Evolutionary conservation across 805 yeast species (phyloP), one percentile per base, ranked within the genome.

Genomic region (Starmerella roubikii): DNA sequence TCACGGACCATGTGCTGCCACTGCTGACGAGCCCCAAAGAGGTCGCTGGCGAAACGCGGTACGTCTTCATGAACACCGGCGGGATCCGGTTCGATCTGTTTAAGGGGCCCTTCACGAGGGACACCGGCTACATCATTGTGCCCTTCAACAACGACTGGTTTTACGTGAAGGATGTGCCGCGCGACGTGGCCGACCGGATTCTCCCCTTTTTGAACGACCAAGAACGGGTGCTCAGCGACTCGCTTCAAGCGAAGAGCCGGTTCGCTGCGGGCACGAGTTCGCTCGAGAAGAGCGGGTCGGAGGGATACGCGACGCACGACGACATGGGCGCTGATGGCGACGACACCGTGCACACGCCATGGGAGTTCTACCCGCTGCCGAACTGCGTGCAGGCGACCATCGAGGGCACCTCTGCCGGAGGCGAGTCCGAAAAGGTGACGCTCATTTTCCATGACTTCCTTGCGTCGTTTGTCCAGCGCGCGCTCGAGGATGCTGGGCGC

Each of bases 291-390:
- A n/a, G n/a, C n/a, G n/a, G n/a, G n/a, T 38, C 48, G 22, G 32
- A 20, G 44, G 98, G 98, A 0, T 81, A 79, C 50, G 76, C 74
- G 0, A 88, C 98, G 0, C 51, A 59, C 33, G 98, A 91, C 54
- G 97, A 88, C 52, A 67, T 69, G 49, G 98, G 96, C 0, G 59
- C 65, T 46, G 74, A 76, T 45, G 98, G 98, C 18, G 98, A 91
- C 55, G 97, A 64, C 63, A 68, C 84, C 28, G 50, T 74, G 40
- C 86, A 80, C 60, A 63, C 60, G 41, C 69, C 81, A 1, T 69
- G 78, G 34, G 62, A 63, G 0, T 62, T 67, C 41, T 77, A 69
- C 55, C 69, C 67, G 7, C 65, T 84, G 3, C 95, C 97, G 9
- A 86, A 84, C 51, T 93, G 82, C 11, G 72, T 88, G 21, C 78